phyloP scores from a whole-genome alignment of 108 stramenopile genomes.

The Poteriospumella lacustris region DNA sequence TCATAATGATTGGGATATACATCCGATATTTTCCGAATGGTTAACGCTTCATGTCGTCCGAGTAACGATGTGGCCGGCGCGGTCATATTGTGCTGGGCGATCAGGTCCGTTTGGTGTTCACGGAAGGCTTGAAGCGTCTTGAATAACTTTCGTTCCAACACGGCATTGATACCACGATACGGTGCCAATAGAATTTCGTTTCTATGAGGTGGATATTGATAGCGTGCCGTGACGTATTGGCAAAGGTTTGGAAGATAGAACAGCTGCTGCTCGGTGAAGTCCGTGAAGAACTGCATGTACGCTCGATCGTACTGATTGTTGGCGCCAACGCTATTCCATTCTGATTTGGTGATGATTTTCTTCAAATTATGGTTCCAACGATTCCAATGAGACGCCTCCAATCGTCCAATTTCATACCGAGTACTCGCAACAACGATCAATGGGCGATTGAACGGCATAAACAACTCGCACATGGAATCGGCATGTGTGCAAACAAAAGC shows the following conservation, averaged over 20 bases:
- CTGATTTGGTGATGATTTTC: slow-evolving; percentile 23
- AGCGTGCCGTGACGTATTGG: slow-evolving; percentile 21
- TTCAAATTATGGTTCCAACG: slow-evolving; percentile 33
- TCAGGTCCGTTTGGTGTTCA: too few species aligned
- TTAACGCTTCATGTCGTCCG: too few species aligned
- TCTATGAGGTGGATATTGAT: not conserved
- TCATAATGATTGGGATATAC: slow-evolving; percentile 36
- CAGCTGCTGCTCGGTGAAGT: slow-evolving; percentile 20
- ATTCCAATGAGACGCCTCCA: not conserved
- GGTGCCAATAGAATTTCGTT: slow-evolving; percentile 23
- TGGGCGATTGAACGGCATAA: slow-evolving; percentile 36
- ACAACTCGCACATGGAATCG: slow-evolving; percentile 29
- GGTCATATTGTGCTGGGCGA: too few species aligned
- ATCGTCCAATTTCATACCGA: slow-evolving; percentile 33
- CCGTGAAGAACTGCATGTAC: slow-evolving; percentile 40
- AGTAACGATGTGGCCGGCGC: too few species aligned
- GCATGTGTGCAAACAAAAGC: slow-evolving; percentile 38
- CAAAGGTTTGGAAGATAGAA: slow-evolving; percentile 30
- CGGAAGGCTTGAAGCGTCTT: too few species aligned
- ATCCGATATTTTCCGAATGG: slow-evolving; percentile 25
- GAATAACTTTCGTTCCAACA: too few species aligned
- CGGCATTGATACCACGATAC: slow-evolving; percentile 24
- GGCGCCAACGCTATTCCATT: slow-evolving; percentile 34
- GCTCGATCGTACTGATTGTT: slow-evolving; percentile 38
- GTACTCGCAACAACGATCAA: slow-evolving; percentile 32